phyloP scores from a whole-genome alignment of 192 early-diverging fungal genomes.

The Pecoramyces ruminantium region DNA sequence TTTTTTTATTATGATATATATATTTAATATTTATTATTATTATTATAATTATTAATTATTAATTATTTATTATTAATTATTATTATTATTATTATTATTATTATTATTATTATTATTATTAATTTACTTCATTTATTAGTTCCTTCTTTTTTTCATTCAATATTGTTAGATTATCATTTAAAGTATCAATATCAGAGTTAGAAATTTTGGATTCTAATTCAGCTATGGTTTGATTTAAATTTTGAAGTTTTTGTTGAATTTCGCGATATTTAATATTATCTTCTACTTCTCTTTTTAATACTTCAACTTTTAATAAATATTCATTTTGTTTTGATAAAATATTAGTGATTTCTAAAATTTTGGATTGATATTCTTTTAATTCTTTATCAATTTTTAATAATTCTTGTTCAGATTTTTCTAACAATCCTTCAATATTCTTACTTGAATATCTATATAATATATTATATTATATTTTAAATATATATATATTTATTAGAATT shows the following conservation, averaged over 20 bases:
- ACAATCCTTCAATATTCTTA: neutral
- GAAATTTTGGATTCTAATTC: neutral
- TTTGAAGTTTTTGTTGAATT: neutral
- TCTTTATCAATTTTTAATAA: neutral
- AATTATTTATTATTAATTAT: constrained; percentile 9
- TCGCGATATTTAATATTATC: neutral
- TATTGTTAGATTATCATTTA: constrained; percentile 1
- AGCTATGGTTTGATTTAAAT: neutral
- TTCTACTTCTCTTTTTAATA: constrained; percentile 1
- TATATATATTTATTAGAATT: too few relatives aligned
- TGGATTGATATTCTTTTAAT: neutral
- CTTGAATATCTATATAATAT: neutral
- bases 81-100: neutral
- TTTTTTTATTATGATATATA: too few relatives aligned
- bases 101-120: neutral
- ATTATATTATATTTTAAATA: too few relatives aligned
- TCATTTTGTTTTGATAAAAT: neutral
- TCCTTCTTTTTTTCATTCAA: constrained; percentile 17
- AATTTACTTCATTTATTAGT: constrained; percentile 9
- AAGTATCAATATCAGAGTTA: neutral
- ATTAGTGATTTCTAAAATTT: neutral
- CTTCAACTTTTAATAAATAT: neutral
- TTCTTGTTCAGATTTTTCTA: neutral
- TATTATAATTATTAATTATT: neutral
- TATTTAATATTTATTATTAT: too few relatives aligned